Percentiles rank a stretch among this genome's conserved stretches.
Evolutionary conservation across 2,329 filamentous ascomycete genomes (phyloP).

Genomic region (Exophiala phaeomuriformis): DNA sequence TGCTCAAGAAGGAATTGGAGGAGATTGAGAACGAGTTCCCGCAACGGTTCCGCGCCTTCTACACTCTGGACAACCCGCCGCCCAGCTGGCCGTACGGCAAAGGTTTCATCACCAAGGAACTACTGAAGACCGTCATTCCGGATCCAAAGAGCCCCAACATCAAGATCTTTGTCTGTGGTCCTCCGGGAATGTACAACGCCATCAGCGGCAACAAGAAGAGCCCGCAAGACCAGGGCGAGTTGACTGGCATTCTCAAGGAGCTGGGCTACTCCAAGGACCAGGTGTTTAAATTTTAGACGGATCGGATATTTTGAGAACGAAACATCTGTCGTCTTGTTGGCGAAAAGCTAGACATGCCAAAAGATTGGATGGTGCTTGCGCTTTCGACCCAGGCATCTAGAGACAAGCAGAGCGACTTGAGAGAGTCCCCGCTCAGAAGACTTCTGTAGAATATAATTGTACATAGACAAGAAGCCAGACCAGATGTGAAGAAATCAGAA

Average conservation of each 20-base stretch:
- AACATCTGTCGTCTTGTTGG: neutral
- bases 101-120: conserved; percentile 80
- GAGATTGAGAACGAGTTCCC: conserved; percentile 92
- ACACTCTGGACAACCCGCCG: conserved; percentile 78
- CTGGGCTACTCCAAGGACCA: conserved; percentile 80
- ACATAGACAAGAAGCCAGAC: neutral
- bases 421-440: neutral
- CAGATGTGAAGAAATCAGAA: neutral
- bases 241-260: conserved; percentile 72
- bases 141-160: conserved; percentile 87
- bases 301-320: neutral
- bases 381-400: neutral
- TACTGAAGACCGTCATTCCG: conserved; percentile 89
- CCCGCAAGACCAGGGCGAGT: conserved; percentile 89
- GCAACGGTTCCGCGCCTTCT: conserved; percentile 90
- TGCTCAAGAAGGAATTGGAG: conserved; percentile 77
- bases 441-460: neutral
- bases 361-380: neutral
- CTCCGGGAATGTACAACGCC: conserved; percentile 86
- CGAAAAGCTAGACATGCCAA: too few relatives aligned
- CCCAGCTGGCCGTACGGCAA: conserved; percentile 68
- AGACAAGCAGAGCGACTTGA: neutral
- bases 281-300: conserved; percentile 81
- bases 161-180: conserved; percentile 95
- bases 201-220: conserved; percentile 84